Conservation (phyloP, 2,329 filamentous ascomycete genomes). For the Rhinocladiella mackenziei region DNA sequence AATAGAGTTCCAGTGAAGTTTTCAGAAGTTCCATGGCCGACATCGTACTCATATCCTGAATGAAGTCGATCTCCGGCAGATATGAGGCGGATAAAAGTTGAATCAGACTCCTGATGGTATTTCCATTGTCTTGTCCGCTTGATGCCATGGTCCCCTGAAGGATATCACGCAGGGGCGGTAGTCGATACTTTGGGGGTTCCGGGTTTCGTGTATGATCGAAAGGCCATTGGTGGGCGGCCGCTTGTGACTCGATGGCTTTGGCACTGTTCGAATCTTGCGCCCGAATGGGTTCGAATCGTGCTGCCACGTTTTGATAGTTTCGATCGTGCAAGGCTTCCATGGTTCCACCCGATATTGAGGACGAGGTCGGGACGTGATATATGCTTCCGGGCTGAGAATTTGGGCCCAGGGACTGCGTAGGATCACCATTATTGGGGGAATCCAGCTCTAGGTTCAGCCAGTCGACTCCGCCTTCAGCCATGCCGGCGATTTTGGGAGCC, state of each 20-base stretch:
- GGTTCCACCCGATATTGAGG: neutral
- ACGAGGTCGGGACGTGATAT: slow-evolving; percentile 5
- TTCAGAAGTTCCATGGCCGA: slow-evolving; percentile 20
- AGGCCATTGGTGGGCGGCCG: slow-evolving; percentile 19
- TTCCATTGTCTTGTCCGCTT: slow-evolving; percentile 10
- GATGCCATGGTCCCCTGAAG: slow-evolving; percentile 19
- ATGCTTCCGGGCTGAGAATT: slow-evolving; percentile 6
- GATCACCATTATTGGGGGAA: slow-evolving; percentile 12
- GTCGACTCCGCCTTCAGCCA: slow-evolving; percentile 15
- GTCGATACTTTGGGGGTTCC: slow-evolving; percentile 14
- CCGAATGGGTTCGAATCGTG: slow-evolving; percentile 7
- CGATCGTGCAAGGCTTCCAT: slow-evolving; percentile 6
- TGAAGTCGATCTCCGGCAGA: slow-evolving; percentile 14
- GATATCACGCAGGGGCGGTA: slow-evolving; percentile 22
- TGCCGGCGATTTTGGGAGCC: slow-evolving; percentile 16
- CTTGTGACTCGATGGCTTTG: slow-evolving; percentile 8
- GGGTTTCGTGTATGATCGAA: slow-evolving; percentile 22
- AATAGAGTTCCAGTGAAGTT: slow-evolving; percentile 21
- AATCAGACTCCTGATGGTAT: slow-evolving; percentile 13
- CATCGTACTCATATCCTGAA: slow-evolving; percentile 16
- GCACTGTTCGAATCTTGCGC: slow-evolving; percentile 4
- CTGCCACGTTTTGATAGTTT: neutral
- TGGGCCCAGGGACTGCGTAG: slow-evolving; percentile 7
- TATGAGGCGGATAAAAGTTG: slow-evolving; percentile 17
- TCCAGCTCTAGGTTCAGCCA: slow-evolving; percentile 20